These are phyloP conservation scores for Vinca minor DNA, from an alignment of 257 asterid genomes.

Conservation along the genomic window DNA sequence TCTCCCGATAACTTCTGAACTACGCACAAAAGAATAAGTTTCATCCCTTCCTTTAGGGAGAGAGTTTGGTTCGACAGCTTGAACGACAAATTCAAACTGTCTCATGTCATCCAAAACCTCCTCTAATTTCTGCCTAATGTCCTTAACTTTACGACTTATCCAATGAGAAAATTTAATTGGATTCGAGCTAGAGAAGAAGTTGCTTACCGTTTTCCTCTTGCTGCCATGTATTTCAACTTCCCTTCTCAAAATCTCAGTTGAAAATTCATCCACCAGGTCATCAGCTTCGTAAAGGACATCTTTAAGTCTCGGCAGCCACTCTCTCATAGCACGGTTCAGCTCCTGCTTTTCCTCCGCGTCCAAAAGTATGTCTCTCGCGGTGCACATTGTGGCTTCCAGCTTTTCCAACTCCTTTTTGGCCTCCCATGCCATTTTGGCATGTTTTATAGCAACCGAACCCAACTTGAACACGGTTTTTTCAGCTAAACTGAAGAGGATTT, in stretches of 20 bases:
- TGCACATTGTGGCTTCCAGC: slow-evolving; percentile 37
- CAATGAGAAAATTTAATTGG: not conserved
- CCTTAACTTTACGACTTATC: not conserved
- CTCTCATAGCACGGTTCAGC: slow-evolving; percentile 34
- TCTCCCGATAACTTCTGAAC: slow-evolving; percentile 51
- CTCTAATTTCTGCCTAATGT: not conserved
- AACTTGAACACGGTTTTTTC: not conserved
- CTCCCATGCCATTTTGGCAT: slow-evolving; percentile 31
- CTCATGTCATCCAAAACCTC: slow-evolving; percentile 22
- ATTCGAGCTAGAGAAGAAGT: slow-evolving; percentile 2
- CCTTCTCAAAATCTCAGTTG: slow-evolving; percentile 16
- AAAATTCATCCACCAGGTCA: slow-evolving; percentile 36
- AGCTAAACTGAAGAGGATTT: slow-evolving; percentile 1
- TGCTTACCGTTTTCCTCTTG: slow-evolving; percentile 1
- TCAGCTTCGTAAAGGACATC: slow-evolving; percentile 42
- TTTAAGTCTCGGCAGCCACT: slow-evolving; percentile 47
- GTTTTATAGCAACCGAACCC: slow-evolving; percentile 18
- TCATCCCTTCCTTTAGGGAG: slow-evolving; percentile 23
- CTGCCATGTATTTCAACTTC: not conserved
- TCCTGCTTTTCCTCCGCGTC: slow-evolving; percentile 40
- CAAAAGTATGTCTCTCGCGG: slow-evolving; percentile 37
- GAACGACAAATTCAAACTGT: slow-evolving; percentile 26
- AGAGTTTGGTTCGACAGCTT: slow-evolving; percentile 15
- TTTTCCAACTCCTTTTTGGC: slow-evolving; percentile 28
- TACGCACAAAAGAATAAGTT: slow-evolving; percentile 46